phyloP scores from a whole-genome alignment of 2,329 filamentous ascomycete genomes.

The Scytalidium lignicola region DNA sequence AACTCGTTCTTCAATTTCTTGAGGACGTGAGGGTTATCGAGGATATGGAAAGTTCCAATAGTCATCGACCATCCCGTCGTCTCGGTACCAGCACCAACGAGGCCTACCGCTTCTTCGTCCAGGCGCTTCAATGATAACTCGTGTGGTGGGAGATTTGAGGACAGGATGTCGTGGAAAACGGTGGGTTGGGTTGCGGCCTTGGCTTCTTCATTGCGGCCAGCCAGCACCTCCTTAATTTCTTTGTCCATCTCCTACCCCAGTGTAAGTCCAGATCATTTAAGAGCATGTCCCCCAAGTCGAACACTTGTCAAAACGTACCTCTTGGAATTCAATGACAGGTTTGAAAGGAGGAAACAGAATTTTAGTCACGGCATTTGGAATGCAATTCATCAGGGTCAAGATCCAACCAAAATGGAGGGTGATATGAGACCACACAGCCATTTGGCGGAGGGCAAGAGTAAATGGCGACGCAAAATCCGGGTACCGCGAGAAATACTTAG shows the following conservation, averaged over 20 bases:
- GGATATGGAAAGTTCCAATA: background rate
- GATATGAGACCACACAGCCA: too few relatives aligned
- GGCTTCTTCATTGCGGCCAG: background rate
- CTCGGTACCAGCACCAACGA: background rate
- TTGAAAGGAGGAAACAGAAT: background rate
- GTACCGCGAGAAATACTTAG: too few relatives aligned
- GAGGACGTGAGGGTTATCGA: background rate
- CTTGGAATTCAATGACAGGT: background rate
- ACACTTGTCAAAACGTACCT: background rate
- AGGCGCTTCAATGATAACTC: background rate
- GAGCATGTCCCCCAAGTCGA: too few relatives aligned
- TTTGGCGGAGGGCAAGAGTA: too few relatives aligned
- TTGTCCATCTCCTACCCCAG: too few relatives aligned
- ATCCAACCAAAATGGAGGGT: constrained; percentile 4
- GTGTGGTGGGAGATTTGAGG: background rate
- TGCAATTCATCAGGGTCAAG: background rate
- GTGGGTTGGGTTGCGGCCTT: background rate
- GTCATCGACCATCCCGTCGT: background rate
- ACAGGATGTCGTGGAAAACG: background rate
- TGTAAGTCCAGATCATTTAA: background rate
- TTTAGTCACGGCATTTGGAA: background rate
- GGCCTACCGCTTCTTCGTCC: background rate
- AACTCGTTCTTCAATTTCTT: background rate
- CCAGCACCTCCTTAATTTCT: too few relatives aligned
- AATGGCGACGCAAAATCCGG: constrained; percentile 7